Base-by-base conservation (phyloP, 1,284 basidiomycete species). In the Cryptococcus sp. region DNA sequence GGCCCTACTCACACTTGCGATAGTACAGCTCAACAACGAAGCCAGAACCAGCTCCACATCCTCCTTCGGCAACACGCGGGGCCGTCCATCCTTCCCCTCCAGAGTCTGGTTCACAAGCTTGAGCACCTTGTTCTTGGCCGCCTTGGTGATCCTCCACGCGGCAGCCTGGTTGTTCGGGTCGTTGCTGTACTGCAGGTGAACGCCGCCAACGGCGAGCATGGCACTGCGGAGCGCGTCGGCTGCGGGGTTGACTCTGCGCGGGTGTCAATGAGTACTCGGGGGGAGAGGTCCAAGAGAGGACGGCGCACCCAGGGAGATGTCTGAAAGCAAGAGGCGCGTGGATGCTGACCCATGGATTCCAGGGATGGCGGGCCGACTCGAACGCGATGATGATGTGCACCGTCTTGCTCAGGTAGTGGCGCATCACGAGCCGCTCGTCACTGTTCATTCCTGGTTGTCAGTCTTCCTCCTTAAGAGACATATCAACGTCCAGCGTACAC, bases 341-440 rank as follows among this genome's bases (percentile, higher is more conserved):
- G 4, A 73, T 61, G 2, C 59, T 61, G 7, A 76, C 55, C 73
- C 73, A 76, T 1, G 73, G 73, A 54, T 76, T 76, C 70, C 71
- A 74, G 1, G 70, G 69, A 33, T 61, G 64, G 40, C 60, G 56
- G 2, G 60, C 53, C 3, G 63, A 66, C 38, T 76, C 71, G 45
- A 72, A 70, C 0, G 73, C 73, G 23, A 74, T 65, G 55, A 73
- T 74, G 46, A 74, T 66, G 46, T 71, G 68, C 16, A 73, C 70
- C 1, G 72, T 73, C 33, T 69, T 60, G 1, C 65, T 62, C 13
- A 76, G 63, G 54, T 76, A 76, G 49, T 76, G 73, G n/a, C 69
- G 71, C 40, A 76, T 71, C 21, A 76, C 66, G 20, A 75, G 49
- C 9, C 70, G 64, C 38, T 76, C 73, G 48, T 72, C 69, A 13